Percentiles rank a stretch among this genome's conserved stretches.
phyloP scores from a whole-genome alignment of 169 alveolate species.

The Ichthyophthirius multifiliis region DNA sequence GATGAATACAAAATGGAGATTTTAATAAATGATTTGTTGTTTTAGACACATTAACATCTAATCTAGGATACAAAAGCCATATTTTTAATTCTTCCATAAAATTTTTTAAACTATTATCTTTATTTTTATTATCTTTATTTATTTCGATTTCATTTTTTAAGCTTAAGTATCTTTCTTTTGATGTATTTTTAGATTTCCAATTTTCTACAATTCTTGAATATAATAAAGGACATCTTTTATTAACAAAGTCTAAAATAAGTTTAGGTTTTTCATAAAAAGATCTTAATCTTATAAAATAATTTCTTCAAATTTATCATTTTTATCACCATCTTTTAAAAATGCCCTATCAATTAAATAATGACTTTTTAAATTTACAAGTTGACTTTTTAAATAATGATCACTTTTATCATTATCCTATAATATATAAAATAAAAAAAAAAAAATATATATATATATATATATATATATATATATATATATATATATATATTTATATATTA shows the following conservation, averaged over 20 bases:
- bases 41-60: conserved; percentile 84
- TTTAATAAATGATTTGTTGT: conserved; percentile 81
- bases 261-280: background rate
- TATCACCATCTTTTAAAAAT: background rate
- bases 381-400: background rate
- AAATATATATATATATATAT: too few species aligned
- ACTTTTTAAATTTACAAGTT: background rate
- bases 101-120: background rate
- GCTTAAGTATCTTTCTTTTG: background rate
- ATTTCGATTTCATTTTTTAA: background rate
- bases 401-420: background rate
- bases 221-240: background rate
- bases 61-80: conserved; percentile 62
- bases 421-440: too few species aligned
- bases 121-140: background rate
- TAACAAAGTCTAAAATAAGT: background rate
- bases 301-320: background rate
- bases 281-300: background rate
- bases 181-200: background rate
- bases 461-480: too few species aligned
- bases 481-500: too few species aligned
- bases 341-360: background rate
- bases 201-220: background rate
- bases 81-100: background rate
- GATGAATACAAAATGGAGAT: conserved; percentile 86